Base-by-base conservation (phyloP, 345 rosid genomes). In the Alliaria petiolata region DNA sequence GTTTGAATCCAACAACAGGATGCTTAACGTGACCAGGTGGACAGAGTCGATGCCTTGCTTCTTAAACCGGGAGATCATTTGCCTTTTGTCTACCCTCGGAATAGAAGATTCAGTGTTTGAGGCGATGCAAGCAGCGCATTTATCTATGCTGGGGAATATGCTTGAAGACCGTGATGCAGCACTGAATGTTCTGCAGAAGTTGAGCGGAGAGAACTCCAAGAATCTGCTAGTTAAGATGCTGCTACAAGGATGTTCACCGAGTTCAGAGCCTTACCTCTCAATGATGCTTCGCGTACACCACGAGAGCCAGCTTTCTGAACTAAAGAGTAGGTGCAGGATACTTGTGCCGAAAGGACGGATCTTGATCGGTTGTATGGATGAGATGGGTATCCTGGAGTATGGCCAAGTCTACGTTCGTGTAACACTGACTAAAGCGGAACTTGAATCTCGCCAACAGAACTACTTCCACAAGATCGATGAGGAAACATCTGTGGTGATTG, bases 21-120 rank as follows among this genome's bases (percentile, higher is more conserved):
- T 91, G 99, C 99, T 95, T 68, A 91, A 91, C 67, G 86, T 95
- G 57, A 91, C 95, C 8, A 86, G 77, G 61, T 89, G 99, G 91
- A 91, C 86, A 52, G 85, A 82, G 26, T 84, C 96, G 7, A 80
- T 82, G 95, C 95, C 97, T 62, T 91, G 96, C 84, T 91, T 89
- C 76, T 76, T 95, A 71, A 95, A 91, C 70, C 82, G 96, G 36
- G 99, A 95, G 84, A 86, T 91, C 63, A 80, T 91, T 58, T 54
- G 89, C 65, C 96, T 95, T 65, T 77, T 93, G 77, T 86, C 96
- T n/a, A 89, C 96, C 7, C 83, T 91, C 43, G 93, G 86, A 62
- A 80, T 93, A 59, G 71, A 81, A 75, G 96, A 95, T 78, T 87
- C 78, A 42, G 80, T 79, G 15, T 85, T 89, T 75, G 86, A 82